Base-by-base conservation (phyloP, 495 filamentous ascomycete genomes). In the Aspergillus indologenus region DNA sequence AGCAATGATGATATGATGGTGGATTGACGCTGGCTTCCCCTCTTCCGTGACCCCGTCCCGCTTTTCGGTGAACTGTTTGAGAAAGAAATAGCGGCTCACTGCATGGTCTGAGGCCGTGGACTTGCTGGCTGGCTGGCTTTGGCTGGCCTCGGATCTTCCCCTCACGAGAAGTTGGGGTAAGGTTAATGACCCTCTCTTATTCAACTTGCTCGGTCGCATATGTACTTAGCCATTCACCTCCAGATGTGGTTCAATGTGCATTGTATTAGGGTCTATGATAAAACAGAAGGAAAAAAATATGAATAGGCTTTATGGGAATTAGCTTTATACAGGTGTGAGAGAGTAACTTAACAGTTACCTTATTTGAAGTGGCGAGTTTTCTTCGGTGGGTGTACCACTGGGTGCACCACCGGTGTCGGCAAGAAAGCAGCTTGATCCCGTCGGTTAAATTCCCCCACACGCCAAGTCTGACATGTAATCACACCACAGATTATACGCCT, bases 111-210 rank as follows among this genome's bases (percentile, higher is more conserved):
- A 58, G 57, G 56, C 65, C 63, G 51, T 53, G 17, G n/a, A n/a
- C n/a, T n/a, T n/a, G n/a, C n/a, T n/a, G n/a, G n/a, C n/a, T n/a
- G n/a, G n/a, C n/a, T n/a, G n/a, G n/a, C n/a, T n/a, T n/a, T n/a
- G n/a, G n/a, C n/a, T n/a, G n/a, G n/a, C n/a, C n/a, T n/a, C n/a
- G n/a, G n/a, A 9, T 26, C 47, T 71, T 72, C 71, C 69, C 74
- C 74, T 74, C 72, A 72, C 68, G 61, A 63, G 54, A 46, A 68
- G 58, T 75, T 71, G 68, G 73, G 69, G 71, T 69, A 73, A 71
- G 73, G 69, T 70, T 69, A 73, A 71, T 24, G 52, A 55, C 7
- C 18, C 3, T 9, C 3, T 4, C 26, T 29, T 4, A 3, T 29
- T 29, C 26, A 29, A 3, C 26, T 29, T 29, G n/a, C n/a, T n/a